These are phyloP conservation scores for Kwoniella pini DNA, from an alignment of 768 basidiomycete genomes.

Conservation along the genomic window DNA sequence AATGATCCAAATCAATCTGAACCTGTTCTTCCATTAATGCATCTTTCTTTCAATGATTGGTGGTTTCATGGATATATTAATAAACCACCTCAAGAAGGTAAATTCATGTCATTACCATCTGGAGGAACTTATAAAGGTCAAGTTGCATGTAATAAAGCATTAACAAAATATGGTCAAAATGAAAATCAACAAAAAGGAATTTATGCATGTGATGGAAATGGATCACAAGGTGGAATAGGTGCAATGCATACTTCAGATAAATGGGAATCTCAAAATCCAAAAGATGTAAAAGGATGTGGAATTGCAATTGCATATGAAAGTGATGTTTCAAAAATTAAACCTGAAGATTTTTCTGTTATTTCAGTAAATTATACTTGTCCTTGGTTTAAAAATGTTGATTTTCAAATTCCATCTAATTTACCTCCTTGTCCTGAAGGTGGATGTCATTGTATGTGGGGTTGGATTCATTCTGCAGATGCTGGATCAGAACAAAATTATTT, in stretches of 20 bases:
- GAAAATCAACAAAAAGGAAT: slow-evolving; percentile 33
- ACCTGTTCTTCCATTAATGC: slow-evolving; percentile 39
- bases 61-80: slow-evolving; percentile 53
- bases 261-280: slow-evolving; percentile 35
- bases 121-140: slow-evolving; percentile 47
- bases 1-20: slow-evolving; percentile 46
- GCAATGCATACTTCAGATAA: slow-evolving; percentile 49
- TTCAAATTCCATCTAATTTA: slow-evolving; percentile 50
- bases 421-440: slow-evolving; percentile 52
- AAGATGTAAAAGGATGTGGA: slow-evolving; percentile 47
- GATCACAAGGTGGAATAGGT: slow-evolving; percentile 36
- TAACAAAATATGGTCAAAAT: slow-evolving; percentile 35
- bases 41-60: slow-evolving; percentile 47
- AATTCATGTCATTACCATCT: slow-evolving; percentile 44
- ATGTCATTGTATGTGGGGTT: slow-evolving; percentile 51
- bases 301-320: slow-evolving; percentile 46
- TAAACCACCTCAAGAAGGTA: slow-evolving; percentile 39
- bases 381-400: slow-evolving; percentile 51
- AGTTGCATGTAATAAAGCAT: slow-evolving; percentile 45
- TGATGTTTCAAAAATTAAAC: slow-evolving; percentile 40
- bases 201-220: slow-evolving; percentile 46
- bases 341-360: slow-evolving; percentile 47
- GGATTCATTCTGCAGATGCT: slow-evolving; percentile 46
- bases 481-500: slow-evolving; percentile 48
- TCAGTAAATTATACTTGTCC: slow-evolving; percentile 41